Evolutionary conservation across 495 filamentous ascomycete genomes (phyloP), one percentile per base, ranked within the genome.

Genomic region (Penicillium diatomitis): DNA sequence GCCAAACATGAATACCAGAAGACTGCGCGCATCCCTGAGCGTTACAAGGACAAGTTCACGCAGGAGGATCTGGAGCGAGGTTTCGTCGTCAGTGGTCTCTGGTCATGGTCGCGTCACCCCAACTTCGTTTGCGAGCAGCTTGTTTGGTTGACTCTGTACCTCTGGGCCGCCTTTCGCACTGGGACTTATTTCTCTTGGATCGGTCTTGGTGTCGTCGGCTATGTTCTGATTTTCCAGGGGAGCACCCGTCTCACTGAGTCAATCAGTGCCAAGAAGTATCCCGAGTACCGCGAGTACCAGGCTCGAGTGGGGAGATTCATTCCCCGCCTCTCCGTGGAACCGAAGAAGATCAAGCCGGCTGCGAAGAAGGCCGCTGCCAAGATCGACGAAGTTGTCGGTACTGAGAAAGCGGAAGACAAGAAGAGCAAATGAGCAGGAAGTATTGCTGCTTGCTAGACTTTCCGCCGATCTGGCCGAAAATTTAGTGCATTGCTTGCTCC

Each of bases 61-160:
- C 78, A 80, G 46, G 83, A 82, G 53, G 89, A 96, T 50, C 77
- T 99, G 1, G 89, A 96, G 56, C 83, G 94, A 39, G 94, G 94
- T 40, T 99, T 99, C 64, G 77, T 86, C 41, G 84, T 88, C 34
- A 81, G 74, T 3, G 94, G 94, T 0, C 73, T 99, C 20, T 99
- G 85, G 84, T 83, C 82, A 0, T 87, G 78, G 61, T 86, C 81
- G 49, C 81, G 94, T 6, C 94, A 99, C 65, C 94, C 94, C 36
- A 97, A 97, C 68, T 97, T 96, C 60, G 79, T 84, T 30, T 86
- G 87, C 36, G 94, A 99, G 66, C 91, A 97, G 69, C 77, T 83
- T 30, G 81, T 97, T 61, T 99, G 94, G 94, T 66, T 95, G 34
- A 61, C 77, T 29, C 61, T 96, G 48, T 97, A 97, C 63, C 74